A percentile compares a stretch with the other conserved stretches of the same genome.
Evolutionary conservation across 2,329 filamentous ascomycete genomes (phyloP).

Genomic region (Trichoderma atrobrunneum): DNA sequence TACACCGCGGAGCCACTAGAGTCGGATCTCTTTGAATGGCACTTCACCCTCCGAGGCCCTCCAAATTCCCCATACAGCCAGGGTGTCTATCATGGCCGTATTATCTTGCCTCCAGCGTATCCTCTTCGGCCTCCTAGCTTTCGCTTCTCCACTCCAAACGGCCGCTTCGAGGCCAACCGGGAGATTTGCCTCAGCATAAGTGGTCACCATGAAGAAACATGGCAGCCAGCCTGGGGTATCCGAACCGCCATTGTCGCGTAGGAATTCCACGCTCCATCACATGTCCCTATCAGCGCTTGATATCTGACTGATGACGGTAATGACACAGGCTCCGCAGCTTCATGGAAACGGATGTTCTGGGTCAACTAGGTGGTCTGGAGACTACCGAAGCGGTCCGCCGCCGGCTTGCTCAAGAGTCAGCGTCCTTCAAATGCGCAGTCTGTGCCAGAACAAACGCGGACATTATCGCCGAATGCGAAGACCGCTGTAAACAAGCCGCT

Average conservation of each 20-base stretch:
- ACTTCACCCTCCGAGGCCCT: constrained; percentile 93
- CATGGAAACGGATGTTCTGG: constrained; percentile 86
- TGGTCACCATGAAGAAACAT: constrained; percentile 95
- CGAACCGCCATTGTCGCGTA: constrained; percentile 75
- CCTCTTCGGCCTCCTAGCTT: constrained; percentile 92
- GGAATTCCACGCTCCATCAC: constrained; percentile 19
- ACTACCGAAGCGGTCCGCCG: constrained; percentile 64
- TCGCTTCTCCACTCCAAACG: constrained; percentile 87
- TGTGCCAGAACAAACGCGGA: constrained; percentile 72
- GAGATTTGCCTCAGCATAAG: constrained; percentile 95
- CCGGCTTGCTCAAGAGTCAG: constrained; percentile 66
- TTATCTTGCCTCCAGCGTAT: constrained; percentile 84
- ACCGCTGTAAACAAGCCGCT: constrained; percentile 44
- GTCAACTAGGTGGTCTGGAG: constrained; percentile 88
- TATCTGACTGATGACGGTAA: constrained; percentile 1
- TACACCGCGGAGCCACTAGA: constrained; percentile 85
- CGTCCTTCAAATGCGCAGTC: constrained; percentile 62
- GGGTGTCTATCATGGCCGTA: constrained; percentile 94
- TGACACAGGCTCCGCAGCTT: constrained; percentile 66
- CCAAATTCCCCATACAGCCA: constrained; percentile 74
- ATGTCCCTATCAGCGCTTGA: neutral
- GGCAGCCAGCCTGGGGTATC: constrained; percentile 98
- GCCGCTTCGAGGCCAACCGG: constrained; percentile 91
- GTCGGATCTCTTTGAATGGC: constrained; percentile 94
- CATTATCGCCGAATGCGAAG: constrained; percentile 69